A percentile compares a stretch with the other conserved stretches of the same genome.
Evolutionary conservation across 352 stramenopile genomes (phyloP).

Genomic region (Phytopythium ostracodes): DNA sequence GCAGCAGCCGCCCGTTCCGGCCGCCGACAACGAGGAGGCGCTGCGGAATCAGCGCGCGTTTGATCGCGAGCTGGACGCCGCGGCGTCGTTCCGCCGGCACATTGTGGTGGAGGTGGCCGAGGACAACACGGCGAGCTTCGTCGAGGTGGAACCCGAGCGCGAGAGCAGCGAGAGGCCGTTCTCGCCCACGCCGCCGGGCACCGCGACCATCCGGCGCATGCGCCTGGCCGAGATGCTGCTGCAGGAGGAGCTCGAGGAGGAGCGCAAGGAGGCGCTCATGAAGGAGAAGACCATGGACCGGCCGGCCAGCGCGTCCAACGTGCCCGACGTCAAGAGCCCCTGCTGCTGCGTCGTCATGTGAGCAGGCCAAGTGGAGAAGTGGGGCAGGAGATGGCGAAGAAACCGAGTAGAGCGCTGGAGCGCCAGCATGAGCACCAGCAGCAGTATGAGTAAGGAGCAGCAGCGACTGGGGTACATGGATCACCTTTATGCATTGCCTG

Average conservation of each 20-base stretch:
- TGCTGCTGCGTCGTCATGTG: conserved; percentile 73
- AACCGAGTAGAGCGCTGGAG: too few species aligned
- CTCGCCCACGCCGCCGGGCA: conserved; percentile 57
- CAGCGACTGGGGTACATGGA: too few species aligned
- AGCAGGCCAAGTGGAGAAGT: too few species aligned
- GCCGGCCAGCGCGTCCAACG: conserved; percentile 25
- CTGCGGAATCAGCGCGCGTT: conserved; percentile 3
- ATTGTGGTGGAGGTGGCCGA: conserved; percentile 59
- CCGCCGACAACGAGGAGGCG: conserved; percentile 8
- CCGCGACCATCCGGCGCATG: conserved; percentile 63
- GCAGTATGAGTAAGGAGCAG: too few species aligned
- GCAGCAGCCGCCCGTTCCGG: background rate
- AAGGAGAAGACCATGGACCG: conserved; percentile 45
- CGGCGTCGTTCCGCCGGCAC: conserved; percentile 49
- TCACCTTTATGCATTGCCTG: too few species aligned
- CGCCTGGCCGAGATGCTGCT: conserved; percentile 54
- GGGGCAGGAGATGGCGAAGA: too few species aligned
- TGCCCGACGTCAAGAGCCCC: conserved; percentile 21
- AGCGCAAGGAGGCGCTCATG: conserved; percentile 44
- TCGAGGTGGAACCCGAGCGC: conserved; percentile 44
- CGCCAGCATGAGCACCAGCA: too few species aligned
- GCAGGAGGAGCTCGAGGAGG: conserved; percentile 56
- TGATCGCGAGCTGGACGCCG: conserved; percentile 25
- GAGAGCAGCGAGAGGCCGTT: conserved; percentile 50
- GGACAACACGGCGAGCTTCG: conserved; percentile 58